Base-by-base conservation (phyloP, 2,329 filamentous ascomycete species). In the Colletotrichum camelliae region DNA sequence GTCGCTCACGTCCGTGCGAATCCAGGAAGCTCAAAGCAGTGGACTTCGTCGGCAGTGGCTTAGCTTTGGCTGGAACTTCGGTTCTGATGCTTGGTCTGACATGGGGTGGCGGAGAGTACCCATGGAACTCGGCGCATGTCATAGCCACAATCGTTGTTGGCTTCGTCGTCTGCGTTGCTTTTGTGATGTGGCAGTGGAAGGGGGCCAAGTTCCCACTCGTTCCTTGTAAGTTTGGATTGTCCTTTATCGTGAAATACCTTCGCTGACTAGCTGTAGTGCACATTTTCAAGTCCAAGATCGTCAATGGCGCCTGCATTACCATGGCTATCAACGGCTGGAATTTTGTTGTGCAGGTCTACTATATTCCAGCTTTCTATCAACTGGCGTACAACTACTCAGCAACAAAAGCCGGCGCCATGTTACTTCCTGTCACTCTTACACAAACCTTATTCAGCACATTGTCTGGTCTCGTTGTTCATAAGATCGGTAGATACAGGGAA, bases 321-420 rank as follows among this genome's bases (percentile, higher is more conserved):
- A 90, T 90, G 88, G 88, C 89, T 43, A 87, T 91, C 79, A 91
- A 91, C 67, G 89, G 90, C 5, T 91, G 90, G 89, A 91, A 91
- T 77, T 91, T 91, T 71, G 83, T 91, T 29, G 87, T 90, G n/a
- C 89, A 91, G 76, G 83, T 89, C 9, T 89, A 89, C 77, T 89
- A 86, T 72, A 84, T 88, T 6, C 86, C 86, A 0, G 83, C 84
- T 1, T 88, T 88, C 76, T 88, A 88, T 76, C 87, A 88, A 68
- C 84, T 88, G 13, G 84, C 83, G 2, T 88, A 86, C 70, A 84
- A 82, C 24, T 88, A 87, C 77, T 85, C 83, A 0, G 84, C 85
- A 2, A 86, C 86, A 5, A 84, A 83, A 61, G 82, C 86, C 0
- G 86, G 84, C 29, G 85, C 85, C 0, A 84, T 88, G 78, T 79